Percentiles rank a stretch among this genome's conserved stretches.
These are phyloP conservation scores for Leccinellum albellum DNA, from an alignment of 768 basidiomycete species.

Conservation along the genomic window DNA sequence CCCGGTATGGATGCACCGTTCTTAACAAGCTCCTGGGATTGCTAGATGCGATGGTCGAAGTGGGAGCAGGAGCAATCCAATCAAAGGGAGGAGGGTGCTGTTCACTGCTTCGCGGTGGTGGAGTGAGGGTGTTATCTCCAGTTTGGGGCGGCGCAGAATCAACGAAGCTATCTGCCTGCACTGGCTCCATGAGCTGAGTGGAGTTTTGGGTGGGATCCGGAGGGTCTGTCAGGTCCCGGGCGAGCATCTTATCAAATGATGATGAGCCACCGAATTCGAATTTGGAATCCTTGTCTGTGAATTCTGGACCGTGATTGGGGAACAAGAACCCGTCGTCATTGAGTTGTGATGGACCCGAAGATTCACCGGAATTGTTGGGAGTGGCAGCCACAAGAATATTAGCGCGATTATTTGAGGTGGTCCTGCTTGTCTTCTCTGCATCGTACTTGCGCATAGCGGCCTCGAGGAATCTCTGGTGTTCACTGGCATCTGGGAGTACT, in stretches of 20 bases:
- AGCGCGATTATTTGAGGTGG: slow-evolving; percentile 7
- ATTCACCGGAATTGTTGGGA: slow-evolving; percentile 41
- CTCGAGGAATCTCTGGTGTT: slow-evolving; percentile 24
- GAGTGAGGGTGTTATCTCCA: neutral
- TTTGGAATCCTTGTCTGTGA: slow-evolving; percentile 23
- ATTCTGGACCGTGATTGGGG: slow-evolving; percentile 8
- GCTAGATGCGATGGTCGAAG: slow-evolving; percentile 17
- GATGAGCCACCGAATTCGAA: slow-evolving; percentile 40
- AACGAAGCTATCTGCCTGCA: slow-evolving; percentile 1
- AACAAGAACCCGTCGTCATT: slow-evolving; percentile 9
- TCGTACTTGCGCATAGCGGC: slow-evolving; percentile 26
- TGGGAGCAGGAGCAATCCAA: slow-evolving; percentile 19
- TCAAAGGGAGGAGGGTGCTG: slow-evolving; percentile 15
- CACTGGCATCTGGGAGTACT: slow-evolving; percentile 48
- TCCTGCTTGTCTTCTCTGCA: slow-evolving; percentile 13
- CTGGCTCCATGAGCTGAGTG: slow-evolving; percentile 7
- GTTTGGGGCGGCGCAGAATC: slow-evolving; percentile 4
- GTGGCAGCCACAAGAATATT: slow-evolving; percentile 51
- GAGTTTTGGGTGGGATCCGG: slow-evolving; percentile 24
- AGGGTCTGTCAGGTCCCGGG: slow-evolving; percentile 28
- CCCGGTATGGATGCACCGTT: slow-evolving; percentile 35
- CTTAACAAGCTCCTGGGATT: slow-evolving; percentile 30
- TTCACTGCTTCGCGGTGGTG: neutral
- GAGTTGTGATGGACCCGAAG: slow-evolving; percentile 14
- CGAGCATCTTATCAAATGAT: slow-evolving; percentile 38